Evolutionary conservation across 306 rosid genomes (phyloP), one percentile per base, ranked within the genome.

Genomic region (Lathyrus sativus): DNA sequence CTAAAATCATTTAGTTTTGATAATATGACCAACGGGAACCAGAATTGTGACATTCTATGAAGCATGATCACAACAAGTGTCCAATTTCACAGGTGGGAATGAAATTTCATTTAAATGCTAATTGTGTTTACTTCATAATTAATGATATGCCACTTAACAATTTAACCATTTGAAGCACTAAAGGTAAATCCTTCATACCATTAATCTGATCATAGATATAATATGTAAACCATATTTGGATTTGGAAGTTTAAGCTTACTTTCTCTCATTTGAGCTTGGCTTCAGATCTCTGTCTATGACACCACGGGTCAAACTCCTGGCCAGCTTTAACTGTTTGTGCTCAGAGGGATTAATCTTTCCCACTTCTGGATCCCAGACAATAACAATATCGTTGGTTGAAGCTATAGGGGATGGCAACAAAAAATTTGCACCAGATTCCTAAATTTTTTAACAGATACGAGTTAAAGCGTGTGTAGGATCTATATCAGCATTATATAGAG

Each of bases 341-440:
- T 93, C 99, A 19, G 96, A 93, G 37, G 97, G 99, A 75, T 93
- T 90, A 62, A 85, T 79, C 82, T 83, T 93, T 54, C 96, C 99
- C 55, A 90, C 79, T 77, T 93, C 99, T 11, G 96, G 99, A 78
- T 93, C 99, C 97, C 93, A 90, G 45, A 93, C 90, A 65, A 73
- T 90, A 71, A 93, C 97, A 65, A 93, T 90, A 55, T 88, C 96
- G 82, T 93, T 93, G 68, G 97, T 85, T 28, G 99, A 90, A 70
- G 92, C 86, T 65, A 93, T 81, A 74, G 97, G 96, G 19, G 99
- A 85, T 13, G 99, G 97, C 74, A 93, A 72, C 76, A 90, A 74
- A 85, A 93, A 88, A 79, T 93, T 93, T 79, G 95, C 89, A 74
- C 98, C 97, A 4, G 97, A 88, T 88, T 93, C 98, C 98, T 93